These are phyloP conservation scores for Filobasidium floriforme DNA, from an alignment of 768 basidiomycete genomes.

Conservation along the genomic window DNA sequence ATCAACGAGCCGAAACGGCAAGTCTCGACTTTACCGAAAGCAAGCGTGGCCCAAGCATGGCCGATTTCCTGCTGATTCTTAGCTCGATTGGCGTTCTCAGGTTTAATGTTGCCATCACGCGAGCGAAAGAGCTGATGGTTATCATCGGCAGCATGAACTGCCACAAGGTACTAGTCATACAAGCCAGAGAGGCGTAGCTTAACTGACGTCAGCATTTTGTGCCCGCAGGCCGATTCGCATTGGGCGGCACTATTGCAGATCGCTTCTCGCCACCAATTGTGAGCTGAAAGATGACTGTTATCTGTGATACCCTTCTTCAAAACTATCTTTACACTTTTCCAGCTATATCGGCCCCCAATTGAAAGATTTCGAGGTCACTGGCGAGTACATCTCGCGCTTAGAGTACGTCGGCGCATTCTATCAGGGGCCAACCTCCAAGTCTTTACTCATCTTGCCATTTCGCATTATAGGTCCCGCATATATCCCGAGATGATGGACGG, in stretches of 20 bases:
- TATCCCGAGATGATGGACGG: neutral
- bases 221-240: slow-evolving; percentile 35
- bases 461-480: neutral
- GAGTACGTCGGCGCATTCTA: slow-evolving; percentile 27
- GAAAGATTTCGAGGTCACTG: slow-evolving; percentile 25
- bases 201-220: neutral
- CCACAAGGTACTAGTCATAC: slow-evolving; percentile 26
- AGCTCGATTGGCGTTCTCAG: slow-evolving; percentile 14
- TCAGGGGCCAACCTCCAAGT: neutral
- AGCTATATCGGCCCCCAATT: slow-evolving; percentile 30
- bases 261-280: slow-evolving; percentile 34
- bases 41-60: neutral
- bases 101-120: slow-evolving; percentile 47
- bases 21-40: neutral
- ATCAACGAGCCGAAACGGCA: slow-evolving; percentile 43
- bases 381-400: slow-evolving; percentile 32
- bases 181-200: neutral
- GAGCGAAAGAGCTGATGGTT: slow-evolving; percentile 45
- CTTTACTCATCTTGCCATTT: no score
- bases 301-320: no score
- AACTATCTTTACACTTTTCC: neutral
- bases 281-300: neutral
- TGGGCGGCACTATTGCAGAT: slow-evolving; percentile 44
- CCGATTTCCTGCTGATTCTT: neutral
- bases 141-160: slow-evolving; percentile 42